phyloP scores from a whole-genome alignment of 306 rosid species.

The Canavalia ensiformis region DNA sequence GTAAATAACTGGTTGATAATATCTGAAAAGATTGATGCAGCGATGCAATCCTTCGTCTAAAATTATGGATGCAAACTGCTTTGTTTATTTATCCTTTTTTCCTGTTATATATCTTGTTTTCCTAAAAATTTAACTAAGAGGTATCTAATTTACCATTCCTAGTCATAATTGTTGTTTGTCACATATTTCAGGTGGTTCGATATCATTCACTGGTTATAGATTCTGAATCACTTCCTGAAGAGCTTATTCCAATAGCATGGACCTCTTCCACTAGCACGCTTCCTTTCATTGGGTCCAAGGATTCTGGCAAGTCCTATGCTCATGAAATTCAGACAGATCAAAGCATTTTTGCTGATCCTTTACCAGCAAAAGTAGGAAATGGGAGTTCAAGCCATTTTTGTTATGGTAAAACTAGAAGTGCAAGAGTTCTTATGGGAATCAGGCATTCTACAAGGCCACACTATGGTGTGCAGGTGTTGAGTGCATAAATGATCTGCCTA shows the following conservation, averaged over 20 bases:
- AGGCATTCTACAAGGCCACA: slow-evolving; percentile 93
- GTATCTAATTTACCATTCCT: slow-evolving; percentile 25
- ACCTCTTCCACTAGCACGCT: slow-evolving; percentile 69
- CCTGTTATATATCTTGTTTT: not conserved
- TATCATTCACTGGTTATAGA: slow-evolving; percentile 97
- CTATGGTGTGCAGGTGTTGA: slow-evolving; percentile 94
- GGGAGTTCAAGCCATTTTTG: slow-evolving; percentile 48
- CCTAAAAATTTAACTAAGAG: slow-evolving; percentile 30
- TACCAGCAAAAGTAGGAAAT: slow-evolving; percentile 47
- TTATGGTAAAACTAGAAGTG: slow-evolving; percentile 49
- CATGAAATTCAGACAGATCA: slow-evolving; percentile 48
- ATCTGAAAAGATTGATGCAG: slow-evolving; percentile 37
- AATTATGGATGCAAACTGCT: slow-evolving; percentile 36
- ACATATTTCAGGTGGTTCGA: slow-evolving; percentile 87
- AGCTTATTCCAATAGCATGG: slow-evolving; percentile 97
- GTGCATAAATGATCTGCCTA: slow-evolving; percentile 28
- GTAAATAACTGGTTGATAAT: slow-evolving; percentile 27
- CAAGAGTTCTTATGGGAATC: slow-evolving; percentile 86
- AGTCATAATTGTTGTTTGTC: slow-evolving; percentile 42
- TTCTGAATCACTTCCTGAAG: slow-evolving; percentile 83
- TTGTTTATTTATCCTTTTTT: not conserved
- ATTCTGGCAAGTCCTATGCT: slow-evolving; percentile 54
- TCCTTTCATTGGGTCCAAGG: slow-evolving; percentile 63
- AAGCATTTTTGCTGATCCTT: slow-evolving; percentile 50
- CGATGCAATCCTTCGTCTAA: slow-evolving; percentile 19